phyloP scores from a whole-genome alignment of 345 rosid species.

The Eucalyptus melliodora region DNA sequence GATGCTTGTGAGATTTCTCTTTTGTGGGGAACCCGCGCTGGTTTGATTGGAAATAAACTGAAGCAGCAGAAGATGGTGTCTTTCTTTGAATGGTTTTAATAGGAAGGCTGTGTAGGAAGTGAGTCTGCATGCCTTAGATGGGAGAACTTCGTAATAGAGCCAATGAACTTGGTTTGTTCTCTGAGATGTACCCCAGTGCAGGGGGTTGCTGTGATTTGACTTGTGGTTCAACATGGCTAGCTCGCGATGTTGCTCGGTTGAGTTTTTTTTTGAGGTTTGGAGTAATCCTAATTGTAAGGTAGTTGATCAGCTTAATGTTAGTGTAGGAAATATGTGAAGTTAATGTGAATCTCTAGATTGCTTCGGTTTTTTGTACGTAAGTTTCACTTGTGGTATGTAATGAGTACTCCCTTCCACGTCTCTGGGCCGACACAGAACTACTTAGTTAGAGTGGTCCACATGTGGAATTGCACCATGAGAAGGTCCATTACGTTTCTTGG shows the following conservation, averaged over 20 bases:
- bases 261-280: background rate
- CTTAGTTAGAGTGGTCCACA: background rate
- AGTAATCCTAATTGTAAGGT: background rate
- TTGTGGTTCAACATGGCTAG: background rate
- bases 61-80: background rate
- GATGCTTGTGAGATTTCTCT: background rate
- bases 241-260: background rate
- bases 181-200: background rate
- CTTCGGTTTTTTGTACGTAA: fast-evolving
- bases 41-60: background rate
- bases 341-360: background rate
- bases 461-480: background rate
- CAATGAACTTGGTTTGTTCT: background rate
- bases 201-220: background rate
- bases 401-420: background rate
- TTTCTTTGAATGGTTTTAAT: background rate
- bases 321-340: background rate
- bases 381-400: background rate
- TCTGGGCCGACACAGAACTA: background rate
- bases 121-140: background rate
- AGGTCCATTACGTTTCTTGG: background rate
- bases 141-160: background rate
- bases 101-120: background rate
- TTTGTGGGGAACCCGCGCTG: background rate
- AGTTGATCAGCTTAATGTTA: background rate